Percentiles rank a stretch among this genome's conserved stretches.
These are phyloP conservation scores for Glycine tomentella DNA, from an alignment of 306 rosid species.

Conservation along the genomic window DNA sequence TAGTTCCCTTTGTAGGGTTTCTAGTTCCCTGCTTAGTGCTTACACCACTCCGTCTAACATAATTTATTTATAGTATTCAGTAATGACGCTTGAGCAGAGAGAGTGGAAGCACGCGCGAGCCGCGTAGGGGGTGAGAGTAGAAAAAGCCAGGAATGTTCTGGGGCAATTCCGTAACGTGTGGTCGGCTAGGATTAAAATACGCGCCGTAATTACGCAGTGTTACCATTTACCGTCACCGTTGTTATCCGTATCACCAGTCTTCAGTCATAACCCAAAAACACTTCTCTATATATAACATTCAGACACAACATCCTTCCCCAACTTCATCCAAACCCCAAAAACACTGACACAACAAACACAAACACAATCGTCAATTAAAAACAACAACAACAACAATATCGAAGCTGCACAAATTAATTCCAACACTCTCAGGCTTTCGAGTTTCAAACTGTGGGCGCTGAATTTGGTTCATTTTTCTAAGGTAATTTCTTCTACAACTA, in stretches of 20 bases:
- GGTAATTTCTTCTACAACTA: constrained; percentile 36
- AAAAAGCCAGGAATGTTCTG: constrained; percentile 48
- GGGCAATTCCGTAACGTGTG: constrained; percentile 40
- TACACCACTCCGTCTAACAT: too few relatives aligned
- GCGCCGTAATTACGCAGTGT: not conserved
- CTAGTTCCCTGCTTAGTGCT: too few relatives aligned
- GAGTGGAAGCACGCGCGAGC: not conserved
- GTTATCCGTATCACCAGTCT: not conserved
- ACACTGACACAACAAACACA: not conserved
- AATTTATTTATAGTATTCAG: too few relatives aligned
- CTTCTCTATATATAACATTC: constrained; percentile 48
- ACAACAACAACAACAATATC: not conserved
- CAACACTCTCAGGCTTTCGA: not conserved
- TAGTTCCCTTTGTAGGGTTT: too few relatives aligned
- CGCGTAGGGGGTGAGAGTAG: constrained; percentile 36
- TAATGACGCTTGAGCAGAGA: not conserved
- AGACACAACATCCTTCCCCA: not conserved
- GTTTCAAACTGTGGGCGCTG: not conserved
- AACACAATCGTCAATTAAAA: not conserved
- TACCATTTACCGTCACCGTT: constrained; percentile 41
- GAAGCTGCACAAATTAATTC: not conserved
- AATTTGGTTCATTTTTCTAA: not conserved
- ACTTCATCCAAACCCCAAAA: constrained; percentile 6
- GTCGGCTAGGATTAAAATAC: constrained; percentile 51
- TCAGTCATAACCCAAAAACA: not conserved